phyloP scores from a whole-genome alignment of 352 stramenopile genomes.

The Phytopythium kandeliae region DNA sequence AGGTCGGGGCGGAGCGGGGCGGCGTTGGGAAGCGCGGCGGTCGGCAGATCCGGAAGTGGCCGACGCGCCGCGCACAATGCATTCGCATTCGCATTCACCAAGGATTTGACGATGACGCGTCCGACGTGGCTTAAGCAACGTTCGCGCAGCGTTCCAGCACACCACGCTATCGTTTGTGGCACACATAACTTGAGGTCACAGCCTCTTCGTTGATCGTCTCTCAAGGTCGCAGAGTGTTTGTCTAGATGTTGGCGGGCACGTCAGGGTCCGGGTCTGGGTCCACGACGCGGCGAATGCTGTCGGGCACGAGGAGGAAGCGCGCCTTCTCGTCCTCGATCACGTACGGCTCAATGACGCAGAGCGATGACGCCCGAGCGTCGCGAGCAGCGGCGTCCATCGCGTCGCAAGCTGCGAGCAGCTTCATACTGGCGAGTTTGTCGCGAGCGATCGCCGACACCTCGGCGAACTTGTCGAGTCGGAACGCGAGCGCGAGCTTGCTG shows the following conservation, averaged over 20 bases:
- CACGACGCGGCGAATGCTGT: conserved; percentile 28
- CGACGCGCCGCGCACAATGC: no score
- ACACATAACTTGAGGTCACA: neutral
- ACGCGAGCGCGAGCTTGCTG: conserved; percentile 29
- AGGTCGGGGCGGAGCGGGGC: no score
- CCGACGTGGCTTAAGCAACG: conserved; percentile 1
- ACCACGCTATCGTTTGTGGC: neutral
- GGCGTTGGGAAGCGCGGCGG: no score
- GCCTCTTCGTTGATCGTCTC: no score
- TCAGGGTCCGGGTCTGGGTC: conserved; percentile 22
- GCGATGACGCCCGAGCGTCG: conserved; percentile 4
- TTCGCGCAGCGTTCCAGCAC: neutral
- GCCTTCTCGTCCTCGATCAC: conserved; percentile 19
- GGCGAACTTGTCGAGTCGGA: conserved; percentile 49
- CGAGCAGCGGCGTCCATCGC: conserved; percentile 19
- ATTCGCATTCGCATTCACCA: no score
- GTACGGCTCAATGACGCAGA: conserved; percentile 30
- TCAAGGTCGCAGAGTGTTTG: no score
- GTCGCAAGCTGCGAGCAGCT: conserved; percentile 21
- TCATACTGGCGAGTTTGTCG: conserved; percentile 11
- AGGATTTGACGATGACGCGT: conserved; percentile 5
- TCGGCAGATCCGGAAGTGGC: no score
- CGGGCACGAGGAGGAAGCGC: conserved; percentile 27
- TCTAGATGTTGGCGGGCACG: neutral
- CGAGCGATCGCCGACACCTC: conserved; percentile 30